Evolutionary conservation across 2,329 filamentous ascomycete genomes (phyloP), one percentile per base, ranked within the genome.

Genomic region (Fusarium miscanthi): DNA sequence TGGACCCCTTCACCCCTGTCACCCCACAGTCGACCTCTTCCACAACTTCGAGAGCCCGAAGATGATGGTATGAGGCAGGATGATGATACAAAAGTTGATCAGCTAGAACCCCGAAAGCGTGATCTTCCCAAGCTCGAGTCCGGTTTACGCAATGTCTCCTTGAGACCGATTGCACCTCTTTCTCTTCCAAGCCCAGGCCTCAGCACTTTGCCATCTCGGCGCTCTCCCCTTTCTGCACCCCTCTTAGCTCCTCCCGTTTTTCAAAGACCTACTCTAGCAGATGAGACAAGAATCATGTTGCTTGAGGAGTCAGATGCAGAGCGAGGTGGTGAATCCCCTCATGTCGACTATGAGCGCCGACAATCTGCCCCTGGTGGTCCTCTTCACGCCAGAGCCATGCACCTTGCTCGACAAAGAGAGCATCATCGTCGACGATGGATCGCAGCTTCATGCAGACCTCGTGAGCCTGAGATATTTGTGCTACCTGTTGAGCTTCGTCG

Each of bases 381-480:
- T 41, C 40, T 63, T 21, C 67, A 76, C 9, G 49, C 62, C 30
- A 74, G 74, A 58, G 65, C 69, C 41, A 58, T 76, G 41, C 75
- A 77, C n/a, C 66, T 78, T 35, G 73, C 72, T 41, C 70, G 63
- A 31, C 76, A 75, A 19, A 73, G 76, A 37, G 75, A 77, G 30
- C 38, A 68, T 3, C 72, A 79, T 25, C 73, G 76, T 58, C 65
- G 60, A 19, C 59, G 63, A 33, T 75, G 76, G n/a, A 45, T 67
- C 40, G n/a, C 40, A 23, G 41, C 59, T 45, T 48, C 75, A 60
- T 57, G 74, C 61, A 57, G 68, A 54, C 41, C 38, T 52, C 51
- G 67, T 14, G 65, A 68, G 11, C 63, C 74, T 8, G 75, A 80
- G 30, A 56, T 78, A 25, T 61, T 78, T 23, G 78, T 82, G 17